Evolutionary conservation across 2,329 filamentous ascomycete species (phyloP).

Genomic region (Aspergillus bombycis): DNA sequence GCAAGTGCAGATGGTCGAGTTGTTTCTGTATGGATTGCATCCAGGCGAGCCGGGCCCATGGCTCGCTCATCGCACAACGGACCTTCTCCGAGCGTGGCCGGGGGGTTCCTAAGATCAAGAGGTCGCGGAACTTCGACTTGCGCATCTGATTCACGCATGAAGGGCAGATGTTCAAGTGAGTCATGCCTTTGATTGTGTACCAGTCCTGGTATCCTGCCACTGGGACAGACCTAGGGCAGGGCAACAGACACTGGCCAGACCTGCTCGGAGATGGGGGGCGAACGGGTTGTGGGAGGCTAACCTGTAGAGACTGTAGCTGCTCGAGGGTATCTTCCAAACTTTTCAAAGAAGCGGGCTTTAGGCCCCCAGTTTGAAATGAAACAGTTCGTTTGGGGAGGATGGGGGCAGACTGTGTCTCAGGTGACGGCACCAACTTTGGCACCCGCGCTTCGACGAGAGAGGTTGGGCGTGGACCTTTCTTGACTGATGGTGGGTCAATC

Average conservation of each 20-base stretch:
- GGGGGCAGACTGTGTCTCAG: slow-evolving; percentile 13
- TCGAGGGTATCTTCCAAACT: slow-evolving; percentile 11
- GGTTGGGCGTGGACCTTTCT: slow-evolving; percentile 2
- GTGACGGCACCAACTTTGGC: slow-evolving; percentile 14
- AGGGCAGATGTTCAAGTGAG: slow-evolving; percentile 79
- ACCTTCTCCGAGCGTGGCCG: slow-evolving; percentile 62
- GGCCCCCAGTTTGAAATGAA: slow-evolving; percentile 20
- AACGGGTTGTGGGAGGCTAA: slow-evolving; percentile 18
- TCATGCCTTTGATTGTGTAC: slow-evolving; percentile 73
- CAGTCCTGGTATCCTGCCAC: slow-evolving; percentile 72
- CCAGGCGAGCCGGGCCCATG: slow-evolving; percentile 86
- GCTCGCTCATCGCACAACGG: slow-evolving; percentile 76
- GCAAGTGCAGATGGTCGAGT: slow-evolving; percentile 66
- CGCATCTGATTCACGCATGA: slow-evolving; percentile 76
- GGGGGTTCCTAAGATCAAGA: slow-evolving; percentile 65
- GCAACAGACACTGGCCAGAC: slow-evolving; percentile 53
- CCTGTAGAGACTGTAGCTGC: slow-evolving; percentile 11
- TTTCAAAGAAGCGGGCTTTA: slow-evolving; percentile 14
- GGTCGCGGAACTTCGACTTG: slow-evolving; percentile 67
- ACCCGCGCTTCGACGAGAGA: slow-evolving; percentile 6
- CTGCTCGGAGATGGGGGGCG: slow-evolving; percentile 21
- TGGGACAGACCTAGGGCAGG: slow-evolving; percentile 69
- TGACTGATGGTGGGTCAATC: neutral
- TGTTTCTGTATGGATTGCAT: slow-evolving; percentile 74
- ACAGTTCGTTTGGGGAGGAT: slow-evolving; percentile 20